Percentiles rank a stretch among this genome's conserved stretches.
Conservation (phyloP, 208 protist species). For the Leishmania arabica region DNA sequence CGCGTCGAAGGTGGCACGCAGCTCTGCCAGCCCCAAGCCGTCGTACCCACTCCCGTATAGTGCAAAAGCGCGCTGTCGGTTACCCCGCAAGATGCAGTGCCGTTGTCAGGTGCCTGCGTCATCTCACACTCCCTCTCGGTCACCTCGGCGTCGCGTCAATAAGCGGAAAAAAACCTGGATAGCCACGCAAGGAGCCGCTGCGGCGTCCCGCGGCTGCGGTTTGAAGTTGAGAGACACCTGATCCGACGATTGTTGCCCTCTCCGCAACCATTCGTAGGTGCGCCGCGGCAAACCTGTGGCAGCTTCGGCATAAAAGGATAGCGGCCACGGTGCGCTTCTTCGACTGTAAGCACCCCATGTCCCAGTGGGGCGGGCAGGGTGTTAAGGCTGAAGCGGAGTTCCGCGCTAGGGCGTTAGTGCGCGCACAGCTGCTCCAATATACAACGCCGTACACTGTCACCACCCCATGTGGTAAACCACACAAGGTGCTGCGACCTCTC, state of each 20-base stretch:
- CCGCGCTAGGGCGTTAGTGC: conserved; percentile 45
- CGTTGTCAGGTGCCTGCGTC: conserved; percentile 11
- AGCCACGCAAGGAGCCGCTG: conserved; percentile 10
- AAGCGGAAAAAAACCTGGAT: conserved; percentile 30
- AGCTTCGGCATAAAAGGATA: conserved; percentile 11
- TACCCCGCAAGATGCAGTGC: background rate
- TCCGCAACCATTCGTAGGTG: conserved; percentile 21
- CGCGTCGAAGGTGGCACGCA: conserved; percentile 18
- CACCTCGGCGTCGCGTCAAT: conserved; percentile 7
- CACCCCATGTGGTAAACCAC: conserved; percentile 36
- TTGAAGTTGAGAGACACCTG: conserved; percentile 17
- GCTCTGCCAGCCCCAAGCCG: conserved; percentile 21
- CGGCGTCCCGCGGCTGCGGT: conserved; percentile 13
- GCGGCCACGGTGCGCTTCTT: background rate
- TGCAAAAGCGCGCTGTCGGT: conserved; percentile 31
- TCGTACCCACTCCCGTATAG: conserved; percentile 18
- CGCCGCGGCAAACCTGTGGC: conserved; percentile 10
- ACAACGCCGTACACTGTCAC: conserved; percentile 43
- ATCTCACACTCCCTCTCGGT: conserved; percentile 8
- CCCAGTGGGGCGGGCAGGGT: conserved; percentile 12
- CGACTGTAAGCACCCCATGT: background rate
- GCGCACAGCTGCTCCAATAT: conserved; percentile 40
- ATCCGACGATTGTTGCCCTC: conserved; percentile 2
- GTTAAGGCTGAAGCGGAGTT: conserved; percentile 45
- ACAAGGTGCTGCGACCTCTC: background rate